Conservation (phyloP, 2,329 filamentous ascomycete genomes). For the Nemania sp. region DNA sequence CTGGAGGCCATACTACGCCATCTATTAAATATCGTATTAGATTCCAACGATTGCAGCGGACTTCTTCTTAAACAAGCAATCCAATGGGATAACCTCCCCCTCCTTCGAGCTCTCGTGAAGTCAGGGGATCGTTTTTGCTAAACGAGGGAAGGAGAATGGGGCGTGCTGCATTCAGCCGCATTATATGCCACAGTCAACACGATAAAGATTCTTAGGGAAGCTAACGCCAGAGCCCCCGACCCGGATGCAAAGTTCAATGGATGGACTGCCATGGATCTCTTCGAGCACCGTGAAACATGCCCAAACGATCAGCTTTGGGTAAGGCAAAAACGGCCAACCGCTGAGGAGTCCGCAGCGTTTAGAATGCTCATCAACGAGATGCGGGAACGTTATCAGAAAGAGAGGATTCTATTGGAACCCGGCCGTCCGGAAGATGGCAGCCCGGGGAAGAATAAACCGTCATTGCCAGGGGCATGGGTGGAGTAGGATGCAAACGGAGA, state of each 20-base stretch:
- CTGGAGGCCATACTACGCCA: background rate
- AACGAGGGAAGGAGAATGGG: background rate
- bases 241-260: background rate
- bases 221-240: background rate
- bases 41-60: background rate
- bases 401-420: background rate
- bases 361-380: slow-evolving; percentile 3
- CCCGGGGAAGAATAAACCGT: background rate
- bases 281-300: slow-evolving; percentile 2
- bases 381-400: background rate
- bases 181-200: slow-evolving; percentile 1
- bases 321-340: background rate
- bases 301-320: background rate
- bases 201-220: slow-evolving; percentile 6
- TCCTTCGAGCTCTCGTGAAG: slow-evolving; percentile 6
- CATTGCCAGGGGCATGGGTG: slow-evolving; percentile 1
- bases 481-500: slow-evolving; percentile 16
- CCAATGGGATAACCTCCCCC: background rate
- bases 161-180: background rate
- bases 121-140: background rate
- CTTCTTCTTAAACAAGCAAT: too few relatives aligned
- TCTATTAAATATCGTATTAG: background rate
- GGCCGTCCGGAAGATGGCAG: background rate
- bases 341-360: background rate
- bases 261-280: slow-evolving; percentile 10